Evolutionary conservation across 495 filamentous ascomycete genomes (phyloP), one percentile per base, ranked within the genome.

Genomic region (Jackrogersella minutella): DNA sequence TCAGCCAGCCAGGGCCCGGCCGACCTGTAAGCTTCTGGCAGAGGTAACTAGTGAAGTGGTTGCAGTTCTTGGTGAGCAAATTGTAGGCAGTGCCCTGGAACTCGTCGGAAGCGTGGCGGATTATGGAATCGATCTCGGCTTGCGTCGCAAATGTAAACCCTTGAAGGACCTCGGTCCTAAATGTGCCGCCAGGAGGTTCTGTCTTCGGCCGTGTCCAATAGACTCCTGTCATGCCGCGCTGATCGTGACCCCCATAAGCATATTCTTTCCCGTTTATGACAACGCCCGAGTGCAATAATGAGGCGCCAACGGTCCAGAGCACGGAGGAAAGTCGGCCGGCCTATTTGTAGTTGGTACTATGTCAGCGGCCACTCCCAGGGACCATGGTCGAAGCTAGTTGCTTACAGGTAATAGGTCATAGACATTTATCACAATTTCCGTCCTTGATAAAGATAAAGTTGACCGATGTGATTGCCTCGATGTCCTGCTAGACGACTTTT

Each of bases 241-340:
- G 78, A 69, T 90, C 85, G 72, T 94, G 91, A 0, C 91, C 91
- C n/a, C 91, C 91, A 68, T 88, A 94, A 3, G 91, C 91, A 71
- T 93, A 94, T 78, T 94, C 91, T 39, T 81, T 83, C 51, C 87
- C 84, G 62, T 86, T 84, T 68, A 94, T 89, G n/a, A 90, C 86
- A 34, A 94, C 87, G 50, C 89, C 91, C 2, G 90, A 90, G 74
- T 94, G 91, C 5, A 93, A 83, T 26, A 93, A 86, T 19, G 86
- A 87, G 33, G 85, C 80, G 40, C 91, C 91, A 44, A 93, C 64
- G 28, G 84, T 80, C 91, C 91, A 93, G 30, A 93, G 82, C 10
- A 88, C 66, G 11, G 85, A 82, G 7, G 90, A 87, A 21, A 93
- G 76, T 51, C 82, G 83, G 34, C 90, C 89, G 24, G 91, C 89